Evolutionary conservation across 495 filamentous ascomycete genomes (phyloP).

Genomic region (Glarea lozoyensis): DNA sequence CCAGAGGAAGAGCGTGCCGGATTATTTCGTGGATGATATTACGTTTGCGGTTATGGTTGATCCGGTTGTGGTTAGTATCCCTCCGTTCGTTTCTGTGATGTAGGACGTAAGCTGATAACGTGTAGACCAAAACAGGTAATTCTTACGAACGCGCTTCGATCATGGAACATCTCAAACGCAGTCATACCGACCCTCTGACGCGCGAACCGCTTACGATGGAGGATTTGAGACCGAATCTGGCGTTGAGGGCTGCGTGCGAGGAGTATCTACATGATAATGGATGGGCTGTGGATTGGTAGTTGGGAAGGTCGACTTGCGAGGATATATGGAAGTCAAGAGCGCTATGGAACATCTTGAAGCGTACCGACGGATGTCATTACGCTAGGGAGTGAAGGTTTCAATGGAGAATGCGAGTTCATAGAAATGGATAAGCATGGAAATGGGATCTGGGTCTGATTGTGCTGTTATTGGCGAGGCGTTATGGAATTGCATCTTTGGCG

Average conservation of each 20-base stretch:
- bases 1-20: conserved; percentile 51
- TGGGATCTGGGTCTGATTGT: too few species aligned
- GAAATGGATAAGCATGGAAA: too few species aligned
- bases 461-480: too few species aligned
- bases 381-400: too few species aligned
- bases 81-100: too few species aligned
- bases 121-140: conserved; percentile 74
- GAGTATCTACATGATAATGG: conserved; percentile 82
- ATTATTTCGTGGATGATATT: conserved; percentile 83
- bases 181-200: conserved; percentile 73
- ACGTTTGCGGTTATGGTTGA: conserved; percentile 91
- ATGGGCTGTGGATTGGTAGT: conserved; percentile 87
- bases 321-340: too few species aligned
- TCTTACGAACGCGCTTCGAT: conserved; percentile 88
- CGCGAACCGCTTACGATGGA: conserved; percentile 57
- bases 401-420: too few species aligned
- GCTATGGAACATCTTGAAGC: too few species aligned
- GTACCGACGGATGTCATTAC: too few species aligned
- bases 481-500: too few species aligned
- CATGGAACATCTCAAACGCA: conserved; percentile 71
- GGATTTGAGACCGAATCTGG: conserved; percentile 79
- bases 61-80: conserved; percentile 54
- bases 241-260: conserved; percentile 73
- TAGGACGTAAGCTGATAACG: too few species aligned
- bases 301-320: too few species aligned